Evolutionary conservation across 768 basidiomycete genomes (phyloP).

Genomic region (Boletus eberwhitei): DNA sequence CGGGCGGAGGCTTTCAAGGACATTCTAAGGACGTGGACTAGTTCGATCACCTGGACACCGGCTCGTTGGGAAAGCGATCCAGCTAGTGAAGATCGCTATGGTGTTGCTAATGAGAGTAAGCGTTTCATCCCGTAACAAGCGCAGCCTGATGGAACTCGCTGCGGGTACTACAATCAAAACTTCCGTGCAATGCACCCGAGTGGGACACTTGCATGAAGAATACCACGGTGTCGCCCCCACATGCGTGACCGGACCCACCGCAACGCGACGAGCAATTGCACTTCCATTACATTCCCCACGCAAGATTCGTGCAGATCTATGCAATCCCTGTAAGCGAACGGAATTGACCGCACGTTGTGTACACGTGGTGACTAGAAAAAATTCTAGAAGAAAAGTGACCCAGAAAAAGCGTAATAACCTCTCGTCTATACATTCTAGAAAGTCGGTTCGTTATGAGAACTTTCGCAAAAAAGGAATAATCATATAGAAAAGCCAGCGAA

Average conservation of each 20-base stretch:
- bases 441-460: conserved; percentile 13
- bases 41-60: not conserved
- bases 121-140: not conserved
- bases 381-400: conserved; percentile 13
- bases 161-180: not conserved
- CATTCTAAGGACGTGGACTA: conserved; percentile 1
- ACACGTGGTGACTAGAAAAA: conserved; percentile 12
- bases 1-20: not conserved
- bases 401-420: conserved; percentile 10
- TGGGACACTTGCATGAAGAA: not conserved
- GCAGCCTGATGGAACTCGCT: not conserved
- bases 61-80: not conserved
- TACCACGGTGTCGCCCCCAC: not conserved
- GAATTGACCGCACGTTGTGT: conserved; percentile 14
- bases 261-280: not conserved
- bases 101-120: not conserved
- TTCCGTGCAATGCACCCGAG: not conserved
- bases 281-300: conserved; percentile 24
- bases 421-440: conserved; percentile 27
- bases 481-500: conserved; percentile 37
- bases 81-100: not conserved
- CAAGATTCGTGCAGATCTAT: conserved; percentile 6
- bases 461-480: conserved; percentile 37
- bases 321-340: conserved; percentile 12
- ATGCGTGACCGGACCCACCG: conserved; percentile 6